Conservation (phyloP, 768 basidiomycete species). For the Suillus weaverae region DNA sequence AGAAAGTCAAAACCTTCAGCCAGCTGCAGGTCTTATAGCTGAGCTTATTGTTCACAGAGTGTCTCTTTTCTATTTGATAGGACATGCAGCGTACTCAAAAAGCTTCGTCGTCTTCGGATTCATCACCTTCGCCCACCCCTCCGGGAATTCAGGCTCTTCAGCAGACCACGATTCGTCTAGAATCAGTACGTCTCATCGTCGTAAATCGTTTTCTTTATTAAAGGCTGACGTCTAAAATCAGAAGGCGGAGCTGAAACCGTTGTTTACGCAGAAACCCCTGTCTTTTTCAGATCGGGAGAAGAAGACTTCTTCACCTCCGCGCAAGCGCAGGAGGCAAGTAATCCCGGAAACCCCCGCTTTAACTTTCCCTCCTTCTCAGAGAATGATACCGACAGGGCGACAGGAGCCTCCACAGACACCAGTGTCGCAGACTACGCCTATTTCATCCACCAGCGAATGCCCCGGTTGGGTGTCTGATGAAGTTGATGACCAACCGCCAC, state of each 20-base stretch:
- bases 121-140: constrained; percentile 1
- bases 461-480: constrained; percentile 15
- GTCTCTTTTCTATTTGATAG: neutral
- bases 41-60: neutral
- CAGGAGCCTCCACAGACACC: constrained; percentile 17
- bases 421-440: constrained; percentile 10
- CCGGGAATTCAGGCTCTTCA: neutral
- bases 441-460: constrained; percentile 11
- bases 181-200: neutral
- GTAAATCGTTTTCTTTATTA: neutral
- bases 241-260: constrained; percentile 22
- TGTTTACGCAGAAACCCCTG: constrained; percentile 25
- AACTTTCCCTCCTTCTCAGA: constrained; percentile 20
- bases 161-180: neutral
- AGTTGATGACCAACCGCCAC: constrained; percentile 12
- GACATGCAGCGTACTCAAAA: constrained; percentile 5
- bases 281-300: constrained; percentile 24
- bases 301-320: constrained; percentile 13
- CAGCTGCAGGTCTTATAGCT: neutral
- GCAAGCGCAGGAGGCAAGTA: constrained; percentile 26
- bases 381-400: constrained; percentile 23
- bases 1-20: neutral
- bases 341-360: constrained; percentile 21
- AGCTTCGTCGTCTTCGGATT: constrained; percentile 1
- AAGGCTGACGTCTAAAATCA: constrained; percentile 16